A percentile compares a stretch with the other conserved stretches of the same genome.
Conservation (phyloP, 257 asterid species). For the Jaltomata sinuosa region DNA sequence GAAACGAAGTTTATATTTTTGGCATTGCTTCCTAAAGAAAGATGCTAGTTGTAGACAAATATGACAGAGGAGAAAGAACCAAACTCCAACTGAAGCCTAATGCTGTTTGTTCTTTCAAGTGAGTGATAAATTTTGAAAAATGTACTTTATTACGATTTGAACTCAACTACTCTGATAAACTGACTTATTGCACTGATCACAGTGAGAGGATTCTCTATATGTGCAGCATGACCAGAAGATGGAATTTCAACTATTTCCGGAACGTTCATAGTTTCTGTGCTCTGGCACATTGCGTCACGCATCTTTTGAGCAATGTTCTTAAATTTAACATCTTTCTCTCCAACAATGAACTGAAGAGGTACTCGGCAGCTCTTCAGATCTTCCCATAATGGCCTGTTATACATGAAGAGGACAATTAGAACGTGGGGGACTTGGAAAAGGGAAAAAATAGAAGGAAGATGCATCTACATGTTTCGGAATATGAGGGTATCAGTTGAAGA, state of each 20-base stretch:
- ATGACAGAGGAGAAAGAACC: background rate
- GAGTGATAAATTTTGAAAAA: background rate
- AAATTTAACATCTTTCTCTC: conserved; percentile 76
- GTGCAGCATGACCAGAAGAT: conserved; percentile 81
- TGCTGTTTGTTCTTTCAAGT: background rate
- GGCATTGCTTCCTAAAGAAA: too few species aligned
- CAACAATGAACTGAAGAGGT: conserved; percentile 65
- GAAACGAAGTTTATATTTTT: background rate
- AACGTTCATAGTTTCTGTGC: background rate
- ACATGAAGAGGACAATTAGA: background rate
- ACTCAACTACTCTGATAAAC: conserved; percentile 14
- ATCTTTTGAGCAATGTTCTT: conserved; percentile 55
- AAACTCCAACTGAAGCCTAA: background rate
- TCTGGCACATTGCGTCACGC: conserved; percentile 25
- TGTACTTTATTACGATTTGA: background rate
- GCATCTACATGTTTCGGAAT: background rate
- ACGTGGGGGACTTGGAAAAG: background rate
- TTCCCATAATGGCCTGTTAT: conserved; percentile 69
- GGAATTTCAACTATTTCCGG: conserved; percentile 51
- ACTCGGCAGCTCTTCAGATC: conserved; percentile 64
- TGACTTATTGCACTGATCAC: conserved; percentile 54
- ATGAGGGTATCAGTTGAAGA: background rate
- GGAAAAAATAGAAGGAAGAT: background rate
- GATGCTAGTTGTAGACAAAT: too few species aligned
- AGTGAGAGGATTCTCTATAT: conserved; percentile 83